Base-by-base conservation (phyloP, 2,329 filamentous ascomycete species). In the Colletotrichum musicola region DNA sequence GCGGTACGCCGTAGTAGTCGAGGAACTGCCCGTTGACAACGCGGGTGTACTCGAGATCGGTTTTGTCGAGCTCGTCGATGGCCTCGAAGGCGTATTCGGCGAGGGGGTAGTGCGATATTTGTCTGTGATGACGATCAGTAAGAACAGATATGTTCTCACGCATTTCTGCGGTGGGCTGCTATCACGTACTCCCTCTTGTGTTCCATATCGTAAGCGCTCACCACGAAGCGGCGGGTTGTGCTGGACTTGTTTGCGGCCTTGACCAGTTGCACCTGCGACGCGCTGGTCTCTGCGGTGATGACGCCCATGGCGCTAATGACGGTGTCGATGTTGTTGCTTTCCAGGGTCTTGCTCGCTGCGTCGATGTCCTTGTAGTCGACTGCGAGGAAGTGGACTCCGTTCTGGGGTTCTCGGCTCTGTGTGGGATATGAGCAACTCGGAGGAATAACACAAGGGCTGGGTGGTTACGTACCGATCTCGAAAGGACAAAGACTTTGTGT, bases 231-330 rank as follows among this genome's bases (percentile, higher is more conserved):
- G 58, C 76, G 76, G 0, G 83, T 83, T 0, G 71, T 59, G 10
- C 49, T 69, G 1, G 83, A 81, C n/a, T 70, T 70, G n/a, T 79
- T 79, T 0, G 83, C 81, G 1, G 83, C 84, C 12, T 77, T 73
- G 58, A 86, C 81, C 10, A 86, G 76, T 30, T 81, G 80, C 22
- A 82, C 20, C 69, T 85, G 79, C 0, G 77, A 75, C 16, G 40
- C 13, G 44, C 75, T 74, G 59, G 73, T 71, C 4, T 74, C 71
- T 54, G 74, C 68, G 51, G 81, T 74, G 7, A 73, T 71, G 1
- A 74, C 69, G 6, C 73, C 65, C 57, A 20, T 56, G 1, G 80
- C 74, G 0, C 82, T 85, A 30, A 86, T 80, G 47, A 85, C 73
- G 1, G 81, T 84, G 57, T 84, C 75, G 20, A 85, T 72, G 0